A percentile compares a stretch with the other conserved stretches of the same genome.
Evolutionary conservation across 345 rosid genomes (phyloP).

Genomic region (Fremontodendron californicum): DNA sequence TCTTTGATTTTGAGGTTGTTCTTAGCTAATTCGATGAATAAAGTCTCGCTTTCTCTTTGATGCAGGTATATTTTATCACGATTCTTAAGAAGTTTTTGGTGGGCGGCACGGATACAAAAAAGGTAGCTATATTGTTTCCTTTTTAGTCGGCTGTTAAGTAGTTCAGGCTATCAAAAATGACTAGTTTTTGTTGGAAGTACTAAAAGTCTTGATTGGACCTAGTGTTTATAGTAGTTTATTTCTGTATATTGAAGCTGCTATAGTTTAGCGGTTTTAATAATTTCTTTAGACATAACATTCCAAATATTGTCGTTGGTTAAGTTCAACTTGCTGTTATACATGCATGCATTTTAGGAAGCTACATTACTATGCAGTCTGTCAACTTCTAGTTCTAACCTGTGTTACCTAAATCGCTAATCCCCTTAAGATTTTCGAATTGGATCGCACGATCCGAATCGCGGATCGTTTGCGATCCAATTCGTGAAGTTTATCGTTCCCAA

Average conservation of each 20-base stretch:
- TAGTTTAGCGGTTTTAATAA: neutral
- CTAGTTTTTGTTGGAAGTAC: neutral
- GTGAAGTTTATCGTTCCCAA: too few species aligned
- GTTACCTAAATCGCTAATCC: too few species aligned
- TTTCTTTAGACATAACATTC: neutral
- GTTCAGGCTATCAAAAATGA: neutral
- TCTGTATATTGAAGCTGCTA: neutral
- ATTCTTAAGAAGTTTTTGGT: neutral
- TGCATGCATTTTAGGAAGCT: neutral
- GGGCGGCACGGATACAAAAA: neutral
- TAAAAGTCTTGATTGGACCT: neutral
- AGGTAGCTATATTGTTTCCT: neutral
- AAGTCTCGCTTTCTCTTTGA: neutral
- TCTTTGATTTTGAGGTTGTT: neutral
- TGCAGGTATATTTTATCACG: neutral
- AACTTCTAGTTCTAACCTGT: too few species aligned
- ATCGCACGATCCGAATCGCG: too few species aligned
- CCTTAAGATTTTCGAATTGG: too few species aligned
- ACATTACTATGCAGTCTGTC: neutral
- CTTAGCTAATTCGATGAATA: neutral
- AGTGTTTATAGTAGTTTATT: neutral
- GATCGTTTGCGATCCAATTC: too few species aligned
- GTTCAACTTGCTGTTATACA: neutral
- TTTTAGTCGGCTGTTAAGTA: neutral
- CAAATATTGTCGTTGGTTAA: neutral